Conservation (phyloP, 148 eudicot genomes). For the Fagopyrum homotropicum region DNA sequence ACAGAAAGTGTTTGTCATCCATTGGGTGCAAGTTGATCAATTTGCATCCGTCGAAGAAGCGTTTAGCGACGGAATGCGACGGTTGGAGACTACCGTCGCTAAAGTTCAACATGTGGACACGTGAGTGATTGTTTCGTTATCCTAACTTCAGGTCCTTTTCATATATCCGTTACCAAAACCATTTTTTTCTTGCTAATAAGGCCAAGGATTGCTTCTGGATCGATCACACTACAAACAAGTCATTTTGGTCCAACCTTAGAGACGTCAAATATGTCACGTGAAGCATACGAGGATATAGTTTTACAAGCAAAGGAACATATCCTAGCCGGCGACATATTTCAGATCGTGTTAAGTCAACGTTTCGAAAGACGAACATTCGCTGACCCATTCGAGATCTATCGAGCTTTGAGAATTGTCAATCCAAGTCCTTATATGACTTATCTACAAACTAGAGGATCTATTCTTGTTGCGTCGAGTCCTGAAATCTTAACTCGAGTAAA, state of each 20-base stretch:
- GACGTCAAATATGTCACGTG: slow-evolving; percentile 70
- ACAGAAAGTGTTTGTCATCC: slow-evolving; percentile 80
- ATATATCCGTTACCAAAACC: neutral
- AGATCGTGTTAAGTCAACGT: slow-evolving; percentile 91
- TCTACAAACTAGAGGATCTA: slow-evolving; percentile 95
- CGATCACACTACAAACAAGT: slow-evolving; percentile 61
- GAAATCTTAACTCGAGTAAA: slow-evolving; percentile 92
- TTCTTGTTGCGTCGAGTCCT: slow-evolving; percentile 97
- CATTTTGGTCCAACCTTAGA: slow-evolving; percentile 62
- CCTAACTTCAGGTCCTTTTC: neutral
- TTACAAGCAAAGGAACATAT: slow-evolving; percentile 95
- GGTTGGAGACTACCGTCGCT: slow-evolving; percentile 55
- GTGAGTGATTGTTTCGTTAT: slow-evolving; percentile 37
- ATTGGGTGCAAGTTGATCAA: slow-evolving; percentile 81
- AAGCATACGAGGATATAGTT: slow-evolving; percentile 72
- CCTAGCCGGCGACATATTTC: slow-evolving; percentile 93
- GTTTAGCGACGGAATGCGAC: slow-evolving; percentile 55
- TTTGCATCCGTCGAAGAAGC: slow-evolving; percentile 80
- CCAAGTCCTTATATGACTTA: slow-evolving; percentile 99
- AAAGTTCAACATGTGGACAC: slow-evolving; percentile 71
- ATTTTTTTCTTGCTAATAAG: slow-evolving; percentile 23
- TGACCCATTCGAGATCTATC: slow-evolving; percentile 94
- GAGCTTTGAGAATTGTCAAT: slow-evolving; percentile 93
- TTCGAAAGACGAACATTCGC: slow-evolving; percentile 96
- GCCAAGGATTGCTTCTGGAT: slow-evolving; percentile 76